These are phyloP conservation scores for Trichoderma simmonsii DNA, from an alignment of 2,329 filamentous ascomycete genomes.

Conservation along the genomic window DNA sequence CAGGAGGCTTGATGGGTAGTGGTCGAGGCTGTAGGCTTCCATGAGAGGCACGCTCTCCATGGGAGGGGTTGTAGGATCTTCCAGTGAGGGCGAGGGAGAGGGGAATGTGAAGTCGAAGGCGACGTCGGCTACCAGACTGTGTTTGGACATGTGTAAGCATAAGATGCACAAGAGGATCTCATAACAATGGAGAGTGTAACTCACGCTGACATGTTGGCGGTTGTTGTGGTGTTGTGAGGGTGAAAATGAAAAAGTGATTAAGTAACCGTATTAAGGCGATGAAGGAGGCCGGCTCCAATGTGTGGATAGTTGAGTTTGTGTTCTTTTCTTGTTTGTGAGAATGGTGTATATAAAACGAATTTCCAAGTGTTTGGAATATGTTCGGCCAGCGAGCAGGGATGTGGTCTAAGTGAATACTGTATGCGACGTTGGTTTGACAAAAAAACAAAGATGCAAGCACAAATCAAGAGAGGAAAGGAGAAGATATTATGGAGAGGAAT, in stretches of 20 bases:
- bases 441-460: background rate
- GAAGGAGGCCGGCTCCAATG: constrained; percentile 24
- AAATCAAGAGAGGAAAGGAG: constrained; percentile 4
- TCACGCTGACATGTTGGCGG: constrained; percentile 36
- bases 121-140: constrained; percentile 60
- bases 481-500: constrained; percentile 9
- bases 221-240: constrained; percentile 17
- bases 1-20: constrained; percentile 43
- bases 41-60: constrained; percentile 25
- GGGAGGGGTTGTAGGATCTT: constrained; percentile 31
- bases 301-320: background rate
- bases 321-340: background rate
- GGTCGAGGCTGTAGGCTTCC: constrained; percentile 51
- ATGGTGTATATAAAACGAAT: background rate
- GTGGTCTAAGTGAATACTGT: background rate
- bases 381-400: constrained; percentile 7
- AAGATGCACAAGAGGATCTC: background rate
- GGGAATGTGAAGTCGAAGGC: constrained; percentile 60
- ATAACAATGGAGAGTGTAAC: constrained; percentile 19
- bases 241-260: background rate
- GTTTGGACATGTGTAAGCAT: constrained; percentile 26
- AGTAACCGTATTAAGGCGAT: constrained; percentile 1
- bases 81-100: constrained; percentile 27
- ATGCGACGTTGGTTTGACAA: background rate
- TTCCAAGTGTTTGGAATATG: constrained; percentile 11